Evolutionary conservation across 2,329 filamentous ascomycete genomes (phyloP).

Genomic region (Penicillium thymicola): DNA sequence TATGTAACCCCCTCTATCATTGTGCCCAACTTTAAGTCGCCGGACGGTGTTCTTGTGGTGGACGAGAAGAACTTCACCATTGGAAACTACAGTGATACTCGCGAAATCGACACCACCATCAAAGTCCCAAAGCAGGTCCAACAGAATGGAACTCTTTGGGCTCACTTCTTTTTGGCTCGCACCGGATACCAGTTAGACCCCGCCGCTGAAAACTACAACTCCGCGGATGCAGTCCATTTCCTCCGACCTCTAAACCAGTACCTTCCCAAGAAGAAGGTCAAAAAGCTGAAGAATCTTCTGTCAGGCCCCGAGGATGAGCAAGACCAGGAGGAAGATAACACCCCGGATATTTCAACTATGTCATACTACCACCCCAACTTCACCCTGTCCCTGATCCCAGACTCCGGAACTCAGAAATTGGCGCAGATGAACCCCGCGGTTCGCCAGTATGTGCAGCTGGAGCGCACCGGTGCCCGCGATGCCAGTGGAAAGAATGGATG

Average conservation of each 20-base stretch:
- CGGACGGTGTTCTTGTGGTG: slow-evolving; percentile 68
- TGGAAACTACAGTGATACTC: slow-evolving; percentile 74
- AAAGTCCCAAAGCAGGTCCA: slow-evolving; percentile 75
- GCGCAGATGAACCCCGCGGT: slow-evolving; percentile 67
- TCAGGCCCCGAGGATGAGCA: slow-evolving; percentile 50
- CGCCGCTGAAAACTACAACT: slow-evolving; percentile 66
- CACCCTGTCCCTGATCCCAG: slow-evolving; percentile 80
- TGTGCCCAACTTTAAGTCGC: slow-evolving; percentile 61
- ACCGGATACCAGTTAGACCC: slow-evolving; percentile 75
- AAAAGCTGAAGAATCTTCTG: slow-evolving; percentile 83
- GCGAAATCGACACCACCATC: slow-evolving; percentile 74
- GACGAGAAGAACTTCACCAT: slow-evolving; percentile 77
- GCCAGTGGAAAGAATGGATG: slow-evolving; percentile 81
- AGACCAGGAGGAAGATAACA: slow-evolving; percentile 54
- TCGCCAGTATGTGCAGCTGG: slow-evolving; percentile 74
- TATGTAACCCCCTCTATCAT: slow-evolving; percentile 75
- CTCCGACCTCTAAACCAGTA: slow-evolving; percentile 83
- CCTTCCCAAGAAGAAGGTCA: slow-evolving; percentile 82
- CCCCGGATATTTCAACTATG: slow-evolving; percentile 65
- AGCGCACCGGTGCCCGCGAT: slow-evolving; percentile 77
- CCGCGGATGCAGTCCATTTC: slow-evolving; percentile 76
- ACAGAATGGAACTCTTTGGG: slow-evolving; percentile 90
- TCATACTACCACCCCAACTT: slow-evolving; percentile 96
- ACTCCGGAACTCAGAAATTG: slow-evolving; percentile 68
- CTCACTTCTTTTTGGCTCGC: slow-evolving; percentile 85